Evolutionary conservation across 2,329 filamentous ascomycete genomes (phyloP).

Genomic region (Helotiales sp.): DNA sequence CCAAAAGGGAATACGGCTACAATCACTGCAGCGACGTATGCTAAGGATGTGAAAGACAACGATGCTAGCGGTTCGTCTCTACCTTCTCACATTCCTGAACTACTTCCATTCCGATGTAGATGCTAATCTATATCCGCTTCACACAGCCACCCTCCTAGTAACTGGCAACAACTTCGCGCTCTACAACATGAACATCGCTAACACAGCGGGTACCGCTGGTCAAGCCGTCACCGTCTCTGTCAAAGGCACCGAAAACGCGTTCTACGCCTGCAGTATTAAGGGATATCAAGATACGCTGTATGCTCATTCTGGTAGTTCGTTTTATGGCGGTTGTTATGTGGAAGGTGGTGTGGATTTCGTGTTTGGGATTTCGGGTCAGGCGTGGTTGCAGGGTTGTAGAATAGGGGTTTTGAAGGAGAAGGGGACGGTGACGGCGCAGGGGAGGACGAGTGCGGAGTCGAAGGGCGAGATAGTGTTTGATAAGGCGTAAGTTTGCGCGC

Average conservation of each 20-base stretch:
- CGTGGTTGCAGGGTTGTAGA: conserved; percentile 57
- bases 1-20: conserved; percentile 56
- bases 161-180: conserved; percentile 53
- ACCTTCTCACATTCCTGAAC: background rate
- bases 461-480: conserved; percentile 54
- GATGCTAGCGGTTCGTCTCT: conserved; percentile 38
- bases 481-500: conserved; percentile 45
- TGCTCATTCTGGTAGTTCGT: conserved; percentile 53
- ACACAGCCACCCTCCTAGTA: conserved; percentile 33
- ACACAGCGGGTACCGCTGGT: conserved; percentile 50
- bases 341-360: conserved; percentile 62
- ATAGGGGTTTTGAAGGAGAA: conserved; percentile 49
- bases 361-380: conserved; percentile 56
- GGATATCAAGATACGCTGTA: conserved; percentile 61
- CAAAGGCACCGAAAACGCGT: conserved; percentile 54
- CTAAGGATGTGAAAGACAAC: conserved; percentile 49
- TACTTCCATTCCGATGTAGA: background rate
- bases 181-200: conserved; percentile 63
- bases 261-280: conserved; percentile 57
- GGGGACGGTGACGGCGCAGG: conserved; percentile 53
- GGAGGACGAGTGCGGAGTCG: conserved; percentile 56
- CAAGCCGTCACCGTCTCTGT: conserved; percentile 58
- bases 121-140: background rate
- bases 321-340: conserved; percentile 60
- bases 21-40: conserved; percentile 45